Evolutionary conservation across 2,329 filamentous ascomycete genomes (phyloP), one percentile per base, ranked within the genome.

Genomic region (Didymella glomerata): DNA sequence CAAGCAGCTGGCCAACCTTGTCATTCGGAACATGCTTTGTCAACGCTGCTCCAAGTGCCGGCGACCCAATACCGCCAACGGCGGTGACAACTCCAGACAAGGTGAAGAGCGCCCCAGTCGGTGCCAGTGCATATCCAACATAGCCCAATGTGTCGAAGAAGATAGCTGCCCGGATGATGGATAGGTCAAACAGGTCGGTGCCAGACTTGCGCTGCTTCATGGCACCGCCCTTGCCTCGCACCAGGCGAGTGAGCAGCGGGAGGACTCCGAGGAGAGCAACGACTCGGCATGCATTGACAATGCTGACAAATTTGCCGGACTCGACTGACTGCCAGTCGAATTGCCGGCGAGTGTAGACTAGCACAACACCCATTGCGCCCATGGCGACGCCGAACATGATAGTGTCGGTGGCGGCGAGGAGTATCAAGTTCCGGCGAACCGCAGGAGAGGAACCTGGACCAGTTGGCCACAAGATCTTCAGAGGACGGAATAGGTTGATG

Each of bases 11-110:
- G 0, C 95, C 95, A 0, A 95, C 89, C 46, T 86, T 86, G 63
- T 95, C 90, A 0, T 88, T 83, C 0, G 93, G 92, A 0, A 98
- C 89, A 75, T 98, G 95, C 74, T 97, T 98, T 20, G 93, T 97
- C 49, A 97, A 81, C 0, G 90, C 86, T 1, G 91, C 89, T 71
- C 96, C 92, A 48, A 96, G 83, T 0, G 91, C 95, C 1, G 95
- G 93, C 34, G 89, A 90, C 0, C 90, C 93, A 45, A 98, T 88
- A 1, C 93, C 93, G 24, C 94, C 94, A 38, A 96, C 79, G 0
- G 92, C 85, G 1, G 92, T 89, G 18, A 93, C 68, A 44, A 91
- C 81, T 47, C 92, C 94, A 18, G 88, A 90, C 0, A 87, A 62
- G 3, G 91, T 84, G 76, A 97, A 95, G 0, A 91, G 65, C 0